Evolutionary conservation across 1,139 yeast genomes (phyloP).

Genomic region (Pichia terricola): DNA sequence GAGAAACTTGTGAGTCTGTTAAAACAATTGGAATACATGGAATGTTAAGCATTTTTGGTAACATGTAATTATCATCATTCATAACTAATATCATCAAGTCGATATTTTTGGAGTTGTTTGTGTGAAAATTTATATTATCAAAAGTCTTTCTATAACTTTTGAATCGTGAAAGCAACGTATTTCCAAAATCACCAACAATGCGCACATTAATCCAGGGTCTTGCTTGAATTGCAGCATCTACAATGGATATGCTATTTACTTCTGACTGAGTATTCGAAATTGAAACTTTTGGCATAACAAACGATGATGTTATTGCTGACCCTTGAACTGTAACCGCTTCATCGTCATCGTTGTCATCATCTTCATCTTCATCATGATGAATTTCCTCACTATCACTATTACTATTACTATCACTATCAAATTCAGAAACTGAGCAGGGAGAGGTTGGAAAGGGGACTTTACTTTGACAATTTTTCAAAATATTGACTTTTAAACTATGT

Average conservation of each 20-base stretch:
- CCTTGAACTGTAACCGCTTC: slow-evolving; percentile 18
- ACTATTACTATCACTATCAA: neutral
- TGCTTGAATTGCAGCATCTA: neutral
- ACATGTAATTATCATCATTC: slow-evolving; percentile 20
- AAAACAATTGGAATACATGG: slow-evolving; percentile 24
- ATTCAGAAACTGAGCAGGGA: neutral
- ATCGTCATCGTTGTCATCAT: slow-evolving; percentile 14
- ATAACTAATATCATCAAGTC: slow-evolving; percentile 20
- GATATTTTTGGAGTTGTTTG: slow-evolving; percentile 13
- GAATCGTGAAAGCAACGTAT: slow-evolving; percentile 17
- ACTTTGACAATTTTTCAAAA: too few species aligned
- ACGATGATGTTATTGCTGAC: slow-evolving; percentile 23
- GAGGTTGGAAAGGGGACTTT: too few species aligned
- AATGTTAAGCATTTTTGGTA: slow-evolving; percentile 21
- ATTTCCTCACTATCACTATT: neutral
- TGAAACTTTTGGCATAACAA: slow-evolving; percentile 27
- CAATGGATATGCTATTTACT: neutral
- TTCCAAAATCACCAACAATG: slow-evolving; percentile 20
- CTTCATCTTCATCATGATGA: slow-evolving; percentile 1
- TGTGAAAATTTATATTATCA: slow-evolving; percentile 17
- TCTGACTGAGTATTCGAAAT: neutral
- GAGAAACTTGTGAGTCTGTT: neutral
- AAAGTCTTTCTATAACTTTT: slow-evolving; percentile 21
- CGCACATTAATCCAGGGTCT: slow-evolving; percentile 15
- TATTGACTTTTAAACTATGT: too few species aligned